Conservation (phyloP, 495 filamentous ascomycete genomes). For the Geopyxis carbonaria region DNA sequence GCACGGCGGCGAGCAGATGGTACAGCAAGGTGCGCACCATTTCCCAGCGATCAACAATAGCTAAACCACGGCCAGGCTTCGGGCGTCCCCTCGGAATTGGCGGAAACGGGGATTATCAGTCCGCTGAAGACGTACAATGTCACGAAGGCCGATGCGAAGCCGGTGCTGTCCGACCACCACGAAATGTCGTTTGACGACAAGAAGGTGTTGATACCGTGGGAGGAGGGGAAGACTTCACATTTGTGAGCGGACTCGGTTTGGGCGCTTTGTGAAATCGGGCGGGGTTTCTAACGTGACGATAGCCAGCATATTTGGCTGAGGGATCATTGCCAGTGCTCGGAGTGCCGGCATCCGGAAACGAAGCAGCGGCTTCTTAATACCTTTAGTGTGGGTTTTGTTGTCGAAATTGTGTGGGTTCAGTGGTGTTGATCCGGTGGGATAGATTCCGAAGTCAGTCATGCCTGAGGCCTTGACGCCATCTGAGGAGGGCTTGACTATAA, state of each 20-base stretch:
- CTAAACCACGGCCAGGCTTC: no score
- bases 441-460: conserved; percentile 40
- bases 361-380: conserved; percentile 57
- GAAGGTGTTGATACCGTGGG: conserved; percentile 24
- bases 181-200: conserved; percentile 24
- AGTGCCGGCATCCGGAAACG: conserved; percentile 62
- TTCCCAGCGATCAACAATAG: no score
- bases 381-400: conserved; percentile 36
- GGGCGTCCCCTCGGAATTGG: no score
- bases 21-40: no score
- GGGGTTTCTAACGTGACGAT: neutral
- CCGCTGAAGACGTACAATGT: conserved; percentile 24
- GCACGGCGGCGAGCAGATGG: no score
- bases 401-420: conserved; percentile 9
- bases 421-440: conserved; percentile 1
- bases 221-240: conserved; percentile 24
- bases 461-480: conserved; percentile 24
- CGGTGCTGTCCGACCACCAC: conserved; percentile 20
- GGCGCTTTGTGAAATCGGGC: neutral
- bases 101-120: conserved; percentile 1
- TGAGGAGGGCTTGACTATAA: conserved; percentile 27
- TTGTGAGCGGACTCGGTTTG: conserved; percentile 13
- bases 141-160: conserved; percentile 23
- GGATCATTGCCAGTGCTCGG: conserved; percentile 62
- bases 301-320: conserved; percentile 31